A percentile compares a stretch with the other conserved stretches of the same genome.
Evolutionary conservation across 2,329 filamentous ascomycete species (phyloP).

Genomic region (Epichloe baconii): DNA sequence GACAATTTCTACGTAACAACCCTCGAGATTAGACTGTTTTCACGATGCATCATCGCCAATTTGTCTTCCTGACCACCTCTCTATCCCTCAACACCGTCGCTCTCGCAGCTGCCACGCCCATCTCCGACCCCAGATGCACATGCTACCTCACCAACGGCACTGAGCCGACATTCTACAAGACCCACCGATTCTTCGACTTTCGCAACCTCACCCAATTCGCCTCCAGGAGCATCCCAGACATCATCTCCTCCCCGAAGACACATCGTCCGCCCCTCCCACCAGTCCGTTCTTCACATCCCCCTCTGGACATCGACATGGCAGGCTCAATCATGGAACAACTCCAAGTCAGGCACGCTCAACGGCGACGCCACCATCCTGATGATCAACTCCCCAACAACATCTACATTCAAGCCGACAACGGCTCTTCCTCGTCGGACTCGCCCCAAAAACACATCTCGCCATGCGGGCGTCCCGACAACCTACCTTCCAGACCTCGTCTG

Average conservation of each 20-base stretch:
- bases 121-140: slow-evolving; percentile 25
- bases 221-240: slow-evolving; percentile 15
- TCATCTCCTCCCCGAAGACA: slow-evolving; percentile 17
- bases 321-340: slow-evolving; percentile 28
- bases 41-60: background rate
- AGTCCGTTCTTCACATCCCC: slow-evolving; percentile 26
- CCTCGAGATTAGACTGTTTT: background rate
- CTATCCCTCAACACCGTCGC: background rate
- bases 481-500: slow-evolving; percentile 33
- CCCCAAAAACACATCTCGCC: slow-evolving; percentile 30
- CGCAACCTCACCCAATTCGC: slow-evolving; percentile 28
- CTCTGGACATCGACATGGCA: slow-evolving; percentile 26
- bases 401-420: slow-evolving; percentile 27
- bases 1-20: background rate
- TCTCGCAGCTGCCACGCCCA: slow-evolving; percentile 6
- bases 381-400: slow-evolving; percentile 30
- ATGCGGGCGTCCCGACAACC: slow-evolving; percentile 32
- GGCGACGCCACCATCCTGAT: slow-evolving; percentile 18
- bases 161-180: slow-evolving; percentile 27
- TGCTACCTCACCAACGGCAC: slow-evolving; percentile 36
- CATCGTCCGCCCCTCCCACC: slow-evolving; percentile 12
- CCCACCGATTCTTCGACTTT: slow-evolving; percentile 38
- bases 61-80: background rate
- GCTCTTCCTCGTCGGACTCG: slow-evolving; percentile 4
- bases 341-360: background rate